phyloP scores from a whole-genome alignment of 371 early-diverging fungal genomes.

The Syncephalastrum racemosum region DNA sequence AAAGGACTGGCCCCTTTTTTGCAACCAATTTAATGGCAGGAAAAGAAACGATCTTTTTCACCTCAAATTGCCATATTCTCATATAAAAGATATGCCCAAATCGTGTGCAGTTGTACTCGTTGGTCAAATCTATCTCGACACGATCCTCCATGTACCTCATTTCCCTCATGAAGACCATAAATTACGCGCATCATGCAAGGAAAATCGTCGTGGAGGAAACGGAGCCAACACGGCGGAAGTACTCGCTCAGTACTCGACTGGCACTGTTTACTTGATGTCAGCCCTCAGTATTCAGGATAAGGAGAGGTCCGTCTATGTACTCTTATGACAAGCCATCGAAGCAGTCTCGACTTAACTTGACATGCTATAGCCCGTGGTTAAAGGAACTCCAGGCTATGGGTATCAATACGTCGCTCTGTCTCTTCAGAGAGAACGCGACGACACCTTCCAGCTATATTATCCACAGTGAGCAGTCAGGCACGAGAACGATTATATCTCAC shows the following conservation, averaged over 20 bases:
- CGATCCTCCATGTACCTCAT: constrained; percentile 44
- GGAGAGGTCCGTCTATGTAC: constrained; percentile 40
- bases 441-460: constrained; percentile 67
- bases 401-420: constrained; percentile 40
- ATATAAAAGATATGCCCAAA: too few species aligned
- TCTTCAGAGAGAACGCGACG: constrained; percentile 30
- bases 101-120: constrained; percentile 16
- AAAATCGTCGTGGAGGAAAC: constrained; percentile 69
- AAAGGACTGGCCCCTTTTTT: too few species aligned
- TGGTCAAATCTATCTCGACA: constrained; percentile 54
- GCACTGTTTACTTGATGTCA: constrained; percentile 49
- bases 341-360: background rate
- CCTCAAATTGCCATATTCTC: too few species aligned
- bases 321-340: background rate
- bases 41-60: too few species aligned
- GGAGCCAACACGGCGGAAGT: constrained; percentile 62
- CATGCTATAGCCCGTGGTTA: constrained; percentile 21
- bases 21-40: too few species aligned
- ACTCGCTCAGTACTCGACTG: constrained; percentile 46
- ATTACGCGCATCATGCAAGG: constrained; percentile 48
- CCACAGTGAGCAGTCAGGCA: constrained; percentile 42
- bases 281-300: constrained; percentile 37
- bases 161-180: constrained; percentile 67
- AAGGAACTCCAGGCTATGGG: constrained; percentile 30
- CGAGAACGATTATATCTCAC: constrained; percentile 67